Conservation (phyloP, 768 basidiomycete genomes). For the Ramaria sp. region DNA sequence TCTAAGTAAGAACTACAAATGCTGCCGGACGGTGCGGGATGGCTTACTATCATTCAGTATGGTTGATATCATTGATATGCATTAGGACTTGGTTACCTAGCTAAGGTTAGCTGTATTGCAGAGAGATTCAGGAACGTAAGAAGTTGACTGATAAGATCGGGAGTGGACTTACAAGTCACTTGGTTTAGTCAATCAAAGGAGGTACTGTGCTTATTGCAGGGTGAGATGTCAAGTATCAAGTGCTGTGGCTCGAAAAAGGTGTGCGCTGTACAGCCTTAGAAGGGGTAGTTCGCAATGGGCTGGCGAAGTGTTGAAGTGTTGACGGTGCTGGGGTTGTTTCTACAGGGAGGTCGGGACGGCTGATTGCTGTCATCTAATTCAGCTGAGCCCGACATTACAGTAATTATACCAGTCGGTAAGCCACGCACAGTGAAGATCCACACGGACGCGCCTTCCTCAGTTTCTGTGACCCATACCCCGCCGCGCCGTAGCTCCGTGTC, state of each 20-base stretch:
- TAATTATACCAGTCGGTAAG: neutral
- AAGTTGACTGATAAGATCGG: neutral
- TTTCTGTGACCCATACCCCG: constrained; percentile 69
- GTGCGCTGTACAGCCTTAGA: constrained; percentile 40
- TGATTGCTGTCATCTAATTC: constrained; percentile 20
- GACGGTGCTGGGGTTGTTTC: constrained; percentile 13
- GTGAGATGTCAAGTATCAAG: constrained; percentile 65
- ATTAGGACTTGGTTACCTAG: too few species aligned
- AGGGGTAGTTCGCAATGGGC: constrained; percentile 63
- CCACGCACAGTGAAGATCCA: constrained; percentile 63
- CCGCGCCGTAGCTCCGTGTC: constrained; percentile 51
- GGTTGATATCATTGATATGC: too few species aligned
- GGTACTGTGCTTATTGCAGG: constrained; percentile 44
- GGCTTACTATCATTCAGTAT: too few species aligned
- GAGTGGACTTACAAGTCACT: constrained; percentile 2
- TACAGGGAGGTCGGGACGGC: constrained; percentile 30
- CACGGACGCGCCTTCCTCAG: constrained; percentile 41
- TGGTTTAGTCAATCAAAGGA: neutral
- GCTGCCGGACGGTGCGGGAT: too few species aligned
- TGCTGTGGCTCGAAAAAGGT: constrained; percentile 53
- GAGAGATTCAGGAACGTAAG: neutral
- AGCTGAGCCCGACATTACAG: neutral
- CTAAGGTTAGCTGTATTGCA: too few species aligned
- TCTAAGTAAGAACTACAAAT: neutral
- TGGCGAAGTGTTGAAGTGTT: constrained; percentile 45